Evolutionary conservation across 2,329 filamentous ascomycete species (phyloP), one percentile per base, ranked within the genome.

Genomic region (Huntiella savannae): DNA sequence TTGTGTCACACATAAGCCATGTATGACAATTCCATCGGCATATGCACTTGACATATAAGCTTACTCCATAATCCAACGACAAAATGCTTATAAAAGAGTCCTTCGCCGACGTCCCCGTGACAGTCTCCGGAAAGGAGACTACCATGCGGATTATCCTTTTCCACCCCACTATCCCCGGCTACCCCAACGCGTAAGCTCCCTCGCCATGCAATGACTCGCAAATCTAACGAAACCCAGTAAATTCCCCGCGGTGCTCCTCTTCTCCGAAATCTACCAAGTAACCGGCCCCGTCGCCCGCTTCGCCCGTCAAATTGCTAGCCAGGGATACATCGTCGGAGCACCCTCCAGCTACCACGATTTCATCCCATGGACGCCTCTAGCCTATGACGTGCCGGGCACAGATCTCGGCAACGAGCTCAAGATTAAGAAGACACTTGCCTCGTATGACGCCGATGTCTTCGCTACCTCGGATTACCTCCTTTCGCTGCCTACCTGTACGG

Each of bases 211-310:
- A 11, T 16, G 8, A 4, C 43, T 49, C 35, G 8, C n/a, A 6
- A 35, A n/a, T 6, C 42, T 44, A 17, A 44, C 42, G 2, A 37
- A 37, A 32, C 8, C n/a, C 49, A 75, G 74, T 28, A 68, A 69
- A 43, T 94, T 93, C 56, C 86, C 86, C 0, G 86, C 82, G 15
- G 82, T 95, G 4, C 80, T 83, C 11, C 69, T 95, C 48, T 95
- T 93, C 59, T 87, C 80, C 55, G 87, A 95, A 64, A 95, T 95
- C 56, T 95, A 95, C 58, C 87, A 95, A 87, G 87, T 95, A 13
- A 93, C 87, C 49, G 87, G 87, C 1, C 87, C 87, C 1, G 87
- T 95, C 19, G 73, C 80, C 50, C 78, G 88, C 45, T 94, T 95
- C 57, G 85, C 84, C 44, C 77, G 87, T 50, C 86, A 94, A 60